Evolutionary conservation across 768 basidiomycete species (phyloP), one percentile per base, ranked within the genome.

Genomic region (Lentinula sp.): DNA sequence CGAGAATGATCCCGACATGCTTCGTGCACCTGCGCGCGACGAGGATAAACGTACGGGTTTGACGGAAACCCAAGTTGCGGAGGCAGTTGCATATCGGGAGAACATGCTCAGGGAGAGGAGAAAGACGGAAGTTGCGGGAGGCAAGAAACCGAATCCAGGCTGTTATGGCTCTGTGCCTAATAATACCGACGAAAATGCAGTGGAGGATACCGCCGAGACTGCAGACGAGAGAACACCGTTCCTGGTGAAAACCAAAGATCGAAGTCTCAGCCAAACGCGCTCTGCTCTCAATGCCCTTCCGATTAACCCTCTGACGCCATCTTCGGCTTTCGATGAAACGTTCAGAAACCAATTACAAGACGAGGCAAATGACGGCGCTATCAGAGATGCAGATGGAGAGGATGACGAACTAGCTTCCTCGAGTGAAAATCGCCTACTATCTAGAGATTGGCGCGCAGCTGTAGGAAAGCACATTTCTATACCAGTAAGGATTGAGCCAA

Each of bases 401-500:
- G 76, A 74, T 1, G 72, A 72, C 23, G 73, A 68, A 43, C 64
- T 63, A 36, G 63, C 56, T 33, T 57, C 65, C 12, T 61, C 65
- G 39, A 68, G 64, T 5, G 79, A 83, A 20, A 85, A 87, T 64
- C 80, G 85, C 62, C 70, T 88, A 15, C 69, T 90, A 51, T 83
- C 81, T 57, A 79, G 87, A 59, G 82, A 84, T 61, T 92, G 88
- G 87, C 77, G 71, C 28, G 96, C 95, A 1, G 90, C 92, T 0
- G 74, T 80, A 45, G 95, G 95, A 10, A 98, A 98, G 78, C 81
- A 83, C 65, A 95, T 99, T 61, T 85, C 94, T 0, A 85, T 98
- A 2, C 95, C 96, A 28, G 90, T 99, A n/a, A 84, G 97, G 58
- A 84, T 99, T 51, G 97, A 99, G 72, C 97, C 97, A 33, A 99